These are phyloP conservation scores for Alternaria arbusti DNA, from an alignment of 2,329 filamentous ascomycete genomes.

Conservation along the genomic window DNA sequence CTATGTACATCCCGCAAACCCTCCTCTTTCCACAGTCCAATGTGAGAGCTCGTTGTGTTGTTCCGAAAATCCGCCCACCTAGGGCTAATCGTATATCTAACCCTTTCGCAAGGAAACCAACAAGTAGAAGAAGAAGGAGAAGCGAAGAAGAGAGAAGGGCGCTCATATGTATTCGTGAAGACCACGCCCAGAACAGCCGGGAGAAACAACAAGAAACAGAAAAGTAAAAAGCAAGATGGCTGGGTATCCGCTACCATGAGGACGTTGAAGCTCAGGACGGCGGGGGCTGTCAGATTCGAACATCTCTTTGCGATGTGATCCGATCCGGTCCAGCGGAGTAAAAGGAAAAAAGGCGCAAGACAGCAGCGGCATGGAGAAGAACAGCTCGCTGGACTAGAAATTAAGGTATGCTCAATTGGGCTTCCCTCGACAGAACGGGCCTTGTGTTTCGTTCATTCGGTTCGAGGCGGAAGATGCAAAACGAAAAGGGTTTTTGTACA, in stretches of 20 bases:
- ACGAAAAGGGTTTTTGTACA: constrained; percentile 1
- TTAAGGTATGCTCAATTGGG: constrained; percentile 7
- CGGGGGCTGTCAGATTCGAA: background rate
- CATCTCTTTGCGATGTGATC: background rate
- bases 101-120: background rate
- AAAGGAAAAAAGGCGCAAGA: background rate
- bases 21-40: background rate
- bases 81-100: constrained; percentile 1
- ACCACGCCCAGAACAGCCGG: background rate
- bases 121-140: background rate
- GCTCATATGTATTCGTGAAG: background rate
- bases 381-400: constrained; percentile 8
- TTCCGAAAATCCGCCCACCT: background rate
- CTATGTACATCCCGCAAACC: background rate
- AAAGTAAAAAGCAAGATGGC: background rate
- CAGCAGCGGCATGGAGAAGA: background rate
- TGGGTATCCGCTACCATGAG: constrained; percentile 1
- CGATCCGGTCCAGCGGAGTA: constrained; percentile 4
- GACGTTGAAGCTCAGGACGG: background rate
- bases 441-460: background rate
- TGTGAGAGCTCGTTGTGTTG: background rate
- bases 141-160: background rate
- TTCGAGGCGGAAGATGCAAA: background rate
- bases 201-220: background rate
- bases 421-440: background rate